Conservation (phyloP, 768 basidiomycete species). For the Pholiota molesta region DNA sequence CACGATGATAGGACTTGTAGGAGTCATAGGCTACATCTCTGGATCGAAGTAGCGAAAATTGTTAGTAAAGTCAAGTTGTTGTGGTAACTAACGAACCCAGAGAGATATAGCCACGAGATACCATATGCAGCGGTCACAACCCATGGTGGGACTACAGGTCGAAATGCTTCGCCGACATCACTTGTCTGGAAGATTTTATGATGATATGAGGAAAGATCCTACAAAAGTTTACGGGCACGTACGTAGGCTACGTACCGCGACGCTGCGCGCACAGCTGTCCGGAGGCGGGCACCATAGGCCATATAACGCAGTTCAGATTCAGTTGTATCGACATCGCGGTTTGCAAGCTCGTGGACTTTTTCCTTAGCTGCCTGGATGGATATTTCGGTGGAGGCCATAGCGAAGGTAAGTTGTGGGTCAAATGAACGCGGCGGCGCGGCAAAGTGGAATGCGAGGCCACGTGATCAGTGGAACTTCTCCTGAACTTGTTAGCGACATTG, state of each 20-base stretch:
- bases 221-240: slow-evolving; percentile 25
- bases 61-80: slow-evolving; percentile 1
- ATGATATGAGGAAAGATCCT: slow-evolving; percentile 21
- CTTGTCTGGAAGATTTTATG: slow-evolving; percentile 57
- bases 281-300: slow-evolving; percentile 77
- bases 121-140: slow-evolving; percentile 80
- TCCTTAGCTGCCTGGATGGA: slow-evolving; percentile 45
- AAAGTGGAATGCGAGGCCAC: slow-evolving; percentile 27
- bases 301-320: slow-evolving; percentile 73
- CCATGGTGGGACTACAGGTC: slow-evolving; percentile 74
- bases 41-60: neutral
- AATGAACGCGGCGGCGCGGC: slow-evolving; percentile 10
- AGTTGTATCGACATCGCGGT: slow-evolving; percentile 63
- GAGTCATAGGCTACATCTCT: slow-evolving; percentile 82
- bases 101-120: slow-evolving; percentile 80
- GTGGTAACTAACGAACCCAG: slow-evolving; percentile 38
- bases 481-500: neutral
- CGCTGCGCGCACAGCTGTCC: slow-evolving; percentile 73
- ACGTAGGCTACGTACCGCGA: slow-evolving; percentile 81
- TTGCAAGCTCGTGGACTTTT: slow-evolving; percentile 60
- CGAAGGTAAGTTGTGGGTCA: slow-evolving; percentile 10
- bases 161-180: slow-evolving; percentile 83
- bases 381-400: slow-evolving; percentile 37
- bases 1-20: slow-evolving; percentile 72
- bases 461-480: slow-evolving; percentile 26